Base-by-base conservation (phyloP, 78 protist species). In the Mantamonas sphyraenae region DNA sequence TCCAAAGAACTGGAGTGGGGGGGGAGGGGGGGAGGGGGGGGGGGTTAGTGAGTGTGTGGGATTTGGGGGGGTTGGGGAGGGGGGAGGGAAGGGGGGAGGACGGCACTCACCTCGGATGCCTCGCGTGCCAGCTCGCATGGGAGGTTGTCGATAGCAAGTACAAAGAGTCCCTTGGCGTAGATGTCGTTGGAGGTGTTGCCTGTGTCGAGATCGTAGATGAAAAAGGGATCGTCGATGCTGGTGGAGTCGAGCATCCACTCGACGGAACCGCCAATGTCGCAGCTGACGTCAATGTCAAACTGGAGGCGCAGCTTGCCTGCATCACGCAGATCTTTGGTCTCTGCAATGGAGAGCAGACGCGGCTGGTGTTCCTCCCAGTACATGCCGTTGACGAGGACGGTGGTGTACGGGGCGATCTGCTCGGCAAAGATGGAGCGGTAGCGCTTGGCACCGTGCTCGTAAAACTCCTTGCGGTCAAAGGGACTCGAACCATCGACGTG, bases 51-150 rank as follows among this genome's bases (percentile, higher is more conserved):
- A n/a, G n/a, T 47, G 28, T 47, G 16, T 47, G 28, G 16, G 12
- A 19, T 19, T 19, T 47, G 16, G 53, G 16, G 16, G 53, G 28
- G 53, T 16, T 19, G 28, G 28, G 16, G 16, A 19, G 53, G 16
- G n/a, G 30, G 73, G 62, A 89, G 38, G 59, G 70, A 84, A 34
- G 79, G 67, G 31, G 53, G 10, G 26, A 89, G 81, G 43, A 55
- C 64, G 35, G 68, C 77, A 33, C 95, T 92, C 63, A 93, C 71
- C 50, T 71, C 76, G 64, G 77, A 55, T 8, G 95, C 81, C 72
- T 88, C 93, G 62, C n/a, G 47, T 38, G 97, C 93, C 63, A 93
- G 74, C 76, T 93, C 95, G 14, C 95, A 82, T 22, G 97, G 97
- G 34, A 93, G 82, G 47, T 89, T 87, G 68, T 93, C 97, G 20